Evolutionary conservation across 164 flowering plant species (phyloP).

Genomic region (Malania oleifera): DNA sequence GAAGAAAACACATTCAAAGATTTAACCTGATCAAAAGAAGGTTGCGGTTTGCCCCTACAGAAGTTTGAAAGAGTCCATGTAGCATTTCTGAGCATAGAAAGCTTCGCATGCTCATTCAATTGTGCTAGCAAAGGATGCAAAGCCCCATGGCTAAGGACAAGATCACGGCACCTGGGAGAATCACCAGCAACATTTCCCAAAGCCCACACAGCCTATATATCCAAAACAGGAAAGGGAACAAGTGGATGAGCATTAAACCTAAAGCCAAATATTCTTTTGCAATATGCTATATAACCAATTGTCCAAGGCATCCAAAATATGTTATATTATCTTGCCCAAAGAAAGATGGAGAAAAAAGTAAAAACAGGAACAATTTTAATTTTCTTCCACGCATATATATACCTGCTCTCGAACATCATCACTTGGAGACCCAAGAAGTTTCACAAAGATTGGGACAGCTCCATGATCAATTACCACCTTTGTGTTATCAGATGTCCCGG

Average conservation of each 20-base stretch:
- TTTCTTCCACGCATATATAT: neutral
- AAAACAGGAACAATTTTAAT: neutral
- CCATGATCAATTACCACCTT: constrained; percentile 55
- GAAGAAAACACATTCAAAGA: neutral
- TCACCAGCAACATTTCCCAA: constrained; percentile 61
- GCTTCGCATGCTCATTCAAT: constrained; percentile 40
- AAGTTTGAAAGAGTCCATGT: constrained; percentile 55
- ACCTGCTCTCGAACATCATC: constrained; percentile 64
- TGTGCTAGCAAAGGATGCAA: constrained; percentile 40
- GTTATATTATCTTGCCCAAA: no score
- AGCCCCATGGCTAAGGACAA: constrained; percentile 45
- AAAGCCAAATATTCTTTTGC: no score
- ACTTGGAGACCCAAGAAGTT: constrained; percentile 45
- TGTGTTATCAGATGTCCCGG: constrained; percentile 55
- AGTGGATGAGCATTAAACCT: neutral
- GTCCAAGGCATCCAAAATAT: no score
- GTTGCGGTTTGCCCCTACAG: constrained; percentile 53
- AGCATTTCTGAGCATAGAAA: constrained; percentile 52
- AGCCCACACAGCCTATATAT: constrained; percentile 52
- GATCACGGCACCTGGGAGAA: constrained; percentile 51
- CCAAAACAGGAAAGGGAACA: neutral
- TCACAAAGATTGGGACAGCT: constrained; percentile 50
- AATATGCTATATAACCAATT: no score
- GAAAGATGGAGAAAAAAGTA: neutral
- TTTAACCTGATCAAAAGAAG: constrained; percentile 48